phyloP scores from a whole-genome alignment of 2,329 filamentous ascomycete species.

The Geosmithia morbida region DNA sequence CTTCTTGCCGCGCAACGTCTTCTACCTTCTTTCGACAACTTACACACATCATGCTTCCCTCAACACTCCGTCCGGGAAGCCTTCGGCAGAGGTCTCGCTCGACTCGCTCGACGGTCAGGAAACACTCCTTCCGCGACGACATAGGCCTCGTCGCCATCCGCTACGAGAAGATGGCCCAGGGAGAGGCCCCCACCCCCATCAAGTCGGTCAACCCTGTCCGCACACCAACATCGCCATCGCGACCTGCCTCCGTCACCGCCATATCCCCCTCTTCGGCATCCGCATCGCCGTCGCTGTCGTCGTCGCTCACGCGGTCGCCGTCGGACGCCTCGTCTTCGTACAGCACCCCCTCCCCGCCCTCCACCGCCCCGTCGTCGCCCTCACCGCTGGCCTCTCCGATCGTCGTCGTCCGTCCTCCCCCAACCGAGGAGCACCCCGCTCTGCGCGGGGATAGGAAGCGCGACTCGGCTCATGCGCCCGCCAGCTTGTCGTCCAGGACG shows the following conservation, averaged over 20 bases:
- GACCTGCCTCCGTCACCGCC: constrained; percentile 2
- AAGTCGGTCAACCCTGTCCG: constrained; percentile 22
- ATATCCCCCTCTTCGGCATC: neutral
- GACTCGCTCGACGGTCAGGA: constrained; percentile 15
- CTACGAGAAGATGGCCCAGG: constrained; percentile 40
- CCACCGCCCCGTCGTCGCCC: neutral
- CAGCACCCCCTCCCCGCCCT: neutral
- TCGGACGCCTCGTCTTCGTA: neutral
- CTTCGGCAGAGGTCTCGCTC: constrained; percentile 24
- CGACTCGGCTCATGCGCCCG: constrained; percentile 38
- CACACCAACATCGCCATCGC: constrained; percentile 5
- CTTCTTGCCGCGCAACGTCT: too few species aligned
- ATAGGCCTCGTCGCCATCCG: constrained; percentile 36
- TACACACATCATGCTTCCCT: neutral
- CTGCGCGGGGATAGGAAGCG: constrained; percentile 30
- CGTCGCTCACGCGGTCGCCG: neutral
- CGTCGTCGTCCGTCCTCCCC: constrained; percentile 20
- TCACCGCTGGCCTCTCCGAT: constrained; percentile 9
- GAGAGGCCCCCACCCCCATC: constrained; percentile 33
- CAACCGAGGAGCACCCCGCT: constrained; percentile 37
- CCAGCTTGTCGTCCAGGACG: constrained; percentile 17
- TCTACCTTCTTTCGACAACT: too few species aligned
- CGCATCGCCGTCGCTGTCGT: constrained; percentile 2
- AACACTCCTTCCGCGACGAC: constrained; percentile 28
- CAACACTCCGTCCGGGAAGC: constrained; percentile 17